Conservation (phyloP, 140 eudicot genomes). For the Erigeron philadelphicus region DNA sequence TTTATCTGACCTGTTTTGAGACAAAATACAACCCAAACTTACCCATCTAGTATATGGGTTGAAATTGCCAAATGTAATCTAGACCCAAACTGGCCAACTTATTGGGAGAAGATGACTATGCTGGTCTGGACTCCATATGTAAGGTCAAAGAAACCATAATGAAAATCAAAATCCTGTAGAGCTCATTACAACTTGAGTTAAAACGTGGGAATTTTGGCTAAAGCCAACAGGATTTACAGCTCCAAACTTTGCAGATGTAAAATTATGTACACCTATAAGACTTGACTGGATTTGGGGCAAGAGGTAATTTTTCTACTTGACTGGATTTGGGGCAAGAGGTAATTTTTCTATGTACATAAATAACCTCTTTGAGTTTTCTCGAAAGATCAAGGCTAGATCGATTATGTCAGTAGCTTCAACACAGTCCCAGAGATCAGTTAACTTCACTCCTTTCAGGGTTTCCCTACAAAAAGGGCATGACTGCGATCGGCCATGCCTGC, state of each 20-base stretch:
- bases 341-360: constrained; percentile 46
- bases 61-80: not conserved
- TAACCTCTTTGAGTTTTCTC: constrained; percentile 42
- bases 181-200: not conserved
- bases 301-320: constrained; percentile 39
- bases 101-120: not conserved
- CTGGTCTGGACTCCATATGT: not conserved
- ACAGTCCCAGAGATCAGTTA: constrained; percentile 57
- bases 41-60: not conserved
- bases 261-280: constrained; percentile 21
- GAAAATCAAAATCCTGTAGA: constrained; percentile 3
- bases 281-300: constrained; percentile 24
- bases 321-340: constrained; percentile 30
- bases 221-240: constrained; percentile 22
- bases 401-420: constrained; percentile 32
- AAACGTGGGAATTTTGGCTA: constrained; percentile 8
- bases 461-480: constrained; percentile 63
- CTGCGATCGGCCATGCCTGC: constrained; percentile 44
- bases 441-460: constrained; percentile 40
- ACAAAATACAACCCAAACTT: not conserved
- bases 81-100: not conserved
- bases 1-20: not conserved
- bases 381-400: constrained; percentile 34
- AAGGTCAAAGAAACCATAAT: constrained; percentile 14
- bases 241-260: constrained; percentile 1